Base-by-base conservation (phyloP, 2,329 filamentous ascomycete genomes). In the Diaporthe sp. region DNA sequence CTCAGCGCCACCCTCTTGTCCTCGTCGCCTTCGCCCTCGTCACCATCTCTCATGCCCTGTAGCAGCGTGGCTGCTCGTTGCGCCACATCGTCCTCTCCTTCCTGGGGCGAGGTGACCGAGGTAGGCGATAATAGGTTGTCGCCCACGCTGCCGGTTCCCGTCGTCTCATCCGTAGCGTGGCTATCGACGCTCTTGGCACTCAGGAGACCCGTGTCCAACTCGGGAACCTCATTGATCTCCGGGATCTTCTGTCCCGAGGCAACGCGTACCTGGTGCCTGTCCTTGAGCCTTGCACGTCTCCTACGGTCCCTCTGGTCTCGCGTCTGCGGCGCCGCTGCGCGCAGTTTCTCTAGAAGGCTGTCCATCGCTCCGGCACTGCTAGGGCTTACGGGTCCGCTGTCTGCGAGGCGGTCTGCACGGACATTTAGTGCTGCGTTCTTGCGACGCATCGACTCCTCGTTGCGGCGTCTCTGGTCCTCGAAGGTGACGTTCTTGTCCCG, bases 321-420 rank as follows among this genome's bases (percentile, higher is more conserved):
- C 37, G 94, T 91, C 85, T 98, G 94, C 39, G 97, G 96, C 72
- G 96, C 96, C 1, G 97, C 97, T 72, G 95, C 96, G 73, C 97
- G 93, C 72, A 99, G 87, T 84, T 98, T 98, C 90, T 98, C 95
- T 65, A 99, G 90, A 32, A 99, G 87, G 53, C 94, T 94, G 85
- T 99, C 97, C 96, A 99, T 98, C 70, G 96, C 97, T 71, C 96
- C 97, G 9, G 94, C 95, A 72, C 91, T 93, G 42, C 90, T 89
- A 32, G 94, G 93, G 3, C 92, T 93, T 39, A 89, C 86, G 8
- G 92, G 92, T 25, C 85, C 84, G 25, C 80, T 83, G 19, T 84
- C 85, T 50, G 82, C 83, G 39, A 82, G 84, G n/a, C 86, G 85
- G 19, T 82, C 82, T 17, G 84, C 80, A 22, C 85, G 82, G 10